Evolutionary conservation across 2,329 filamentous ascomycete species (phyloP).

Genomic region (Myriangium duriaei): DNA sequence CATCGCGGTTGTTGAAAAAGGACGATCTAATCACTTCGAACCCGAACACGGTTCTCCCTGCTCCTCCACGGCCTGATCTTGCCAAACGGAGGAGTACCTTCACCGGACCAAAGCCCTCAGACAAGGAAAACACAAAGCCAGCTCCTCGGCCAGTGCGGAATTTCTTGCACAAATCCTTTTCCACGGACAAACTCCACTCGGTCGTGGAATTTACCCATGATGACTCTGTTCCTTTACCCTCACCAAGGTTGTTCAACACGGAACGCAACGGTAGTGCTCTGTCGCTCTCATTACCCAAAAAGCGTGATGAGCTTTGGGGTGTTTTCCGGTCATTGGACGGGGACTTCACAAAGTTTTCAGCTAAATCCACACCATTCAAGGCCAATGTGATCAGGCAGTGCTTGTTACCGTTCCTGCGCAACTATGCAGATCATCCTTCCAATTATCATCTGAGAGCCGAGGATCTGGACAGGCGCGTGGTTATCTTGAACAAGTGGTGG

Average conservation of each 20-base stretch:
- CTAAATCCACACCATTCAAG: constrained; percentile 61
- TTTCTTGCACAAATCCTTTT: constrained; percentile 36
- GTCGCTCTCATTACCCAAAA: constrained; percentile 28
- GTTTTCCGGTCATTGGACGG: constrained; percentile 55
- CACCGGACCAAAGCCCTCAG: constrained; percentile 13
- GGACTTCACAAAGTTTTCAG: constrained; percentile 60
- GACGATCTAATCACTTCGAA: not conserved
- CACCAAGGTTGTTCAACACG: constrained; percentile 7
- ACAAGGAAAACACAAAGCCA: constrained; percentile 11
- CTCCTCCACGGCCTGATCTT: too few species aligned
- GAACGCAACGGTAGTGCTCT: constrained; percentile 15
- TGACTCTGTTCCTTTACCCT: constrained; percentile 24
- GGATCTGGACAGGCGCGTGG: constrained; percentile 67
- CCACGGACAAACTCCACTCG: constrained; percentile 32
- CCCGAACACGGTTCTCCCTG: too few species aligned
- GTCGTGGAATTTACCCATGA: constrained; percentile 23
- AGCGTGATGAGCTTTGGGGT: constrained; percentile 58
- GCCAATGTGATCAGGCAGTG: constrained; percentile 60
- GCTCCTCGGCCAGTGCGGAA: constrained; percentile 19
- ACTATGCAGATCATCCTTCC: constrained; percentile 55
- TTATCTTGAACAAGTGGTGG: constrained; percentile 88
- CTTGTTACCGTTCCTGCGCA: constrained; percentile 65
- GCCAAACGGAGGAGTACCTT: constrained; percentile 3
- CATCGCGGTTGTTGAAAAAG: not conserved
- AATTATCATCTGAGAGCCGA: constrained; percentile 56